A percentile compares a stretch with the other conserved stretches of the same genome.
Evolutionary conservation across 2,329 filamentous ascomycete species (phyloP).

Genomic region (Aspergillus amoenus): DNA sequence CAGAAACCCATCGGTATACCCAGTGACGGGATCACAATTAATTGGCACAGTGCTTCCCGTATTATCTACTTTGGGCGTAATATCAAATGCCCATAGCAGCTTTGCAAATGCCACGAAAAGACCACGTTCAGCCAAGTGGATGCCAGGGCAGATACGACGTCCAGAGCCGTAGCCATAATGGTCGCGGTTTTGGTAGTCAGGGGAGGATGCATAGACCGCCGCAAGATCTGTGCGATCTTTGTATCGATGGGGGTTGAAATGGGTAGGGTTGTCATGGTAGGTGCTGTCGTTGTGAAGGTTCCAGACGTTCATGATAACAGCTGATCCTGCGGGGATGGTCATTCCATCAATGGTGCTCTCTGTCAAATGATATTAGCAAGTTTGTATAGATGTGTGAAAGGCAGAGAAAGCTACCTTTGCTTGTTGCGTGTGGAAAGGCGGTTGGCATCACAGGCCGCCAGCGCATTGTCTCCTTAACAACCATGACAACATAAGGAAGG

Average conservation of each 20-base stretch:
- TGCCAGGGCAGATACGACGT: slow-evolving; percentile 32
- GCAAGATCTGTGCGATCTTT: slow-evolving; percentile 22
- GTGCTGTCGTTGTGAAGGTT: slow-evolving; percentile 49
- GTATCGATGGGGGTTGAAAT: slow-evolving; percentile 35
- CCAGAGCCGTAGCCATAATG: slow-evolving; percentile 33
- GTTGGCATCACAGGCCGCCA: slow-evolving; percentile 47
- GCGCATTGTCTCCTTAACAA: slow-evolving; percentile 57
- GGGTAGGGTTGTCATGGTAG: slow-evolving; percentile 35
- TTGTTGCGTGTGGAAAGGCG: slow-evolving; percentile 23
- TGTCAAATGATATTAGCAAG: not conserved
- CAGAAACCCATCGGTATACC: slow-evolving; percentile 1
- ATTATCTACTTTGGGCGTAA: not conserved
- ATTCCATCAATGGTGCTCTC: slow-evolving; percentile 39
- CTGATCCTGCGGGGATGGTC: slow-evolving; percentile 48
- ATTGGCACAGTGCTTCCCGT: not conserved
- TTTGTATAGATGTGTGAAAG: too few species aligned
- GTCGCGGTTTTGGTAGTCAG: slow-evolving; percentile 32
- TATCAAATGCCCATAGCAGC: slow-evolving; percentile 33
- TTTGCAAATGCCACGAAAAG: slow-evolving; percentile 30
- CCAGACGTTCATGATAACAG: slow-evolving; percentile 46
- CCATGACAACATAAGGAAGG: slow-evolving; percentile 46
- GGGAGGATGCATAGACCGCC: slow-evolving; percentile 32
- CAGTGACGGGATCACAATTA: not conserved
- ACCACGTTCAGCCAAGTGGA: slow-evolving; percentile 34
- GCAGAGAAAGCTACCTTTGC: slow-evolving; percentile 17